Percentiles rank a stretch among this genome's conserved stretches.
Conservation (phyloP, 2,329 filamentous ascomycete species). For the Ophiostoma sp. region DNA sequence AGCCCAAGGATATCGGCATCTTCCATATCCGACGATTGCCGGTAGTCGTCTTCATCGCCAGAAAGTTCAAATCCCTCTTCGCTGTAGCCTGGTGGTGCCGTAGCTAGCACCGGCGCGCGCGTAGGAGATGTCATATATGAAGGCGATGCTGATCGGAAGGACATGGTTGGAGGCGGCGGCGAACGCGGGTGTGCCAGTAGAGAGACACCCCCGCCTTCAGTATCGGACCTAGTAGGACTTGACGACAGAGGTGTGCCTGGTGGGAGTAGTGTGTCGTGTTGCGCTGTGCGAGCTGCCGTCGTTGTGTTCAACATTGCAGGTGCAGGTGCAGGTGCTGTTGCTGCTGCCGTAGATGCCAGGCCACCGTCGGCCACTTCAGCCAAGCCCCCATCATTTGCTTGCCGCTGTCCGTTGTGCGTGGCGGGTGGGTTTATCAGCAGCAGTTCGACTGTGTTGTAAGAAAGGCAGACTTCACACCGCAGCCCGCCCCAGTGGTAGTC, state of each 20-base stretch:
- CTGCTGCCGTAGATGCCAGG: background rate
- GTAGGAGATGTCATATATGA: constrained; percentile 23
- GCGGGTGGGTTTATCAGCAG: constrained; percentile 49
- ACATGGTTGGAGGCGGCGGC: constrained; percentile 23
- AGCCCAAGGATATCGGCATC: constrained; percentile 55
- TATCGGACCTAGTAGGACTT: constrained; percentile 14
- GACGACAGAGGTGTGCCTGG: constrained; percentile 11
- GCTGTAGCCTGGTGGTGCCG: constrained; percentile 25
- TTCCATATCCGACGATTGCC: constrained; percentile 21
- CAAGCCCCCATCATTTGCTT: background rate
- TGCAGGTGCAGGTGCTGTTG: background rate
- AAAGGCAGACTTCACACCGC: constrained; percentile 71
- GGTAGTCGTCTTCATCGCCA: constrained; percentile 40
- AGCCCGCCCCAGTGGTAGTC: constrained; percentile 91
- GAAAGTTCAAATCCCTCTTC: constrained; percentile 29
- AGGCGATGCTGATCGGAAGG: constrained; percentile 42
- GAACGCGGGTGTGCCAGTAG: constrained; percentile 11
- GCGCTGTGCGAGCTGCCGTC: background rate
- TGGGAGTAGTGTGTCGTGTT: background rate
- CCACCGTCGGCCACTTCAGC: background rate
- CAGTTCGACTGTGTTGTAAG: constrained; percentile 64
- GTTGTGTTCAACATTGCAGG: background rate
- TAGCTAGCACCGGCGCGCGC: constrained; percentile 19
- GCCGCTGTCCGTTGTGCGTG: constrained; percentile 30
- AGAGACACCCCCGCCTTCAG: constrained; percentile 11